phyloP scores from a whole-genome alignment of 768 basidiomycete species.

The Trametes sanguinea region DNA sequence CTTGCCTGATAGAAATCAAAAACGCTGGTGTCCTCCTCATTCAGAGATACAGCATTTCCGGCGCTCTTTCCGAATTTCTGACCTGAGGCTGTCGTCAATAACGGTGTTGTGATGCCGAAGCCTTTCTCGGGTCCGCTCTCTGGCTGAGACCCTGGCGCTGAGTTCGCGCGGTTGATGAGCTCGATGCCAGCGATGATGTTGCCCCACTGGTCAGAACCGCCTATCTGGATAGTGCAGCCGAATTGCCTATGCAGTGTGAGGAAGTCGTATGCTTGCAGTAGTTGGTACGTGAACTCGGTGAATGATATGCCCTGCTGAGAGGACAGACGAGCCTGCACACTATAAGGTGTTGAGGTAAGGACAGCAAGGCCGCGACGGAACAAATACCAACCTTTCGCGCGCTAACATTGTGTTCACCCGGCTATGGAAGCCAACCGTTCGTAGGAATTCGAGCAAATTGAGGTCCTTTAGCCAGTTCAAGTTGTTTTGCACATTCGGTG shows the following conservation, averaged over 20 bases:
- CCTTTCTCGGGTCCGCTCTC: slow-evolving; percentile 39
- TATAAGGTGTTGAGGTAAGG: slow-evolving; percentile 34
- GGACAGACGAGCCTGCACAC: slow-evolving; percentile 78
- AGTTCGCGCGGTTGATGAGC: slow-evolving; percentile 67
- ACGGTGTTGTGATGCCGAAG: slow-evolving; percentile 90
- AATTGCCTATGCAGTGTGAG: slow-evolving; percentile 64
- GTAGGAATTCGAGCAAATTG: slow-evolving; percentile 81
- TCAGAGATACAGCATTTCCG: slow-evolving; percentile 93
- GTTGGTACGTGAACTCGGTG: slow-evolving; percentile 97
- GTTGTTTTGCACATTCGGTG: slow-evolving; percentile 59
- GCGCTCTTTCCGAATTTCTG: slow-evolving; percentile 98
- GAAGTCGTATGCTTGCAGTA: slow-evolving; percentile 97
- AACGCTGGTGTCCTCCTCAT: slow-evolving; percentile 73
- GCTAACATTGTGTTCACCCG: slow-evolving; percentile 89
- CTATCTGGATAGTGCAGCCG: slow-evolving; percentile 84
- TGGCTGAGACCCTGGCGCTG: slow-evolving; percentile 3
- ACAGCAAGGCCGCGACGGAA: neutral
- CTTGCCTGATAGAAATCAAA: slow-evolving; percentile 94
- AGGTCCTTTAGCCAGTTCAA: slow-evolving; percentile 78
- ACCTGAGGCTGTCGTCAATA: slow-evolving; percentile 85
- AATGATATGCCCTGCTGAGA: slow-evolving; percentile 93
- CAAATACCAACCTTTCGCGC: slow-evolving; percentile 69
- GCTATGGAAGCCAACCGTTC: slow-evolving; percentile 74
- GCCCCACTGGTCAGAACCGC: slow-evolving; percentile 98
- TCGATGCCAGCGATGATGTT: slow-evolving; percentile 95